Base-by-base conservation (phyloP, 1,284 basidiomycete species). In the Leucoagaricus sp. region DNA sequence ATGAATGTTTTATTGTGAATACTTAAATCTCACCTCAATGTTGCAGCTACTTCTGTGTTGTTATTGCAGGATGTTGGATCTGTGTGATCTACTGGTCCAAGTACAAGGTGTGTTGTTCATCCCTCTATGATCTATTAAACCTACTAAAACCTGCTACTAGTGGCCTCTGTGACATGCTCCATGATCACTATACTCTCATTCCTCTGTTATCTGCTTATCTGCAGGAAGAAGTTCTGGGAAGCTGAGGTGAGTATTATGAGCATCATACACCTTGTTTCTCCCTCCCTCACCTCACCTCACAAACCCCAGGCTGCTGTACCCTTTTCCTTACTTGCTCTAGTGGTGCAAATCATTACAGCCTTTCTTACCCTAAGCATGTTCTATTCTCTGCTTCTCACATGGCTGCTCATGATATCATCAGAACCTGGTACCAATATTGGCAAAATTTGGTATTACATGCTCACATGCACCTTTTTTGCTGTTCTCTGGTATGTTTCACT, bases 401-500 rank as follows among this genome's bases (percentile, higher is more conserved):
- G 25, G n/a, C 34, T 26, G 13, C 45, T 29, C 42, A 53, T 7
- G n/a, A 19, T 33, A 17, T 17, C 31, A 15, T 10, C 10, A 54
- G 53, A 48, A 42, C 23, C n/a, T 26, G 53, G 55, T 50, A 36
- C 45, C 17, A 51, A 47, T 48, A 50, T 42, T 45, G 61, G 69
- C 51, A 63, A 75, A 38, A 69, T 70, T 19, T 69, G 72, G 5
- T 78, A 78, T 63, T 79, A 80, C 60, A 62, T 79, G 46, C 75
- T 80, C 68, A 74, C 74, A 19, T 63, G 65, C 10, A 66, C 72
- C 4, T 80, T 80, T 59, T 80, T 78, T 60, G 56, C 64, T 21
- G 70, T 75, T 44, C 72, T 79, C 49, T 81, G 77, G 79, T 75
- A 58, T n/a, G n/a, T n/a, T n/a, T n/a, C n/a, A n/a, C n/a, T n/a